Conservation (phyloP, 306 rosid species). For the Vachellia collinsii region DNA sequence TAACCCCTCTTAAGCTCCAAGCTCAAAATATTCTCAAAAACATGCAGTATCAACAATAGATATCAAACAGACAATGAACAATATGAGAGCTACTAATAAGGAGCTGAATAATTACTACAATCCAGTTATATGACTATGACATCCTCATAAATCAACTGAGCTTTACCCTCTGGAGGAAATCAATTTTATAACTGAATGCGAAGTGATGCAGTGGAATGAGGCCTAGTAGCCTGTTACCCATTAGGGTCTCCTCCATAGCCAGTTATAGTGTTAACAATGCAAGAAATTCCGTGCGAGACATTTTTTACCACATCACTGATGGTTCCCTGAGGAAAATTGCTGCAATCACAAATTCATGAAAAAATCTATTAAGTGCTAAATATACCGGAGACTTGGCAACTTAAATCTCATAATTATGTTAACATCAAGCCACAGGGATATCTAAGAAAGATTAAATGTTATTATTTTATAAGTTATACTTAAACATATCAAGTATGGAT, state of each 20-base stretch:
- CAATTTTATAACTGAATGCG: conserved; percentile 32
- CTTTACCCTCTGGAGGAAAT: conserved; percentile 80
- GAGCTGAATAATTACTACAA: conserved; percentile 8
- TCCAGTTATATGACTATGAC: conserved; percentile 8
- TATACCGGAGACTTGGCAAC: conserved; percentile 10
- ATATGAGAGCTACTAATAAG: not conserved
- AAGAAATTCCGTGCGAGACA: conserved; percentile 76
- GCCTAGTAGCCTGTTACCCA: conserved; percentile 57
- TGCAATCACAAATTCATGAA: conserved; percentile 49
- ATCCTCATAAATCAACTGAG: conserved; percentile 26
- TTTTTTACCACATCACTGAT: conserved; percentile 93
- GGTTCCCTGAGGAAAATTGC: conserved; percentile 98
- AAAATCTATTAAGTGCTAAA: conserved; percentile 29
- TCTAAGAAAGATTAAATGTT: conserved; percentile 16
- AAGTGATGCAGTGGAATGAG: conserved; percentile 28
- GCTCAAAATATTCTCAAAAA: no score
- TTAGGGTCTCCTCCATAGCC: conserved; percentile 86
- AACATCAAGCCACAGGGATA: conserved; percentile 4
- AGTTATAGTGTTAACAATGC: conserved; percentile 67
- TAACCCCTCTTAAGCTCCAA: not conserved
- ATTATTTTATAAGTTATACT: conserved; percentile 22
- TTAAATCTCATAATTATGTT: conserved; percentile 14
- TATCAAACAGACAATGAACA: no score
- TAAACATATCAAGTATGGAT: conserved; percentile 4
- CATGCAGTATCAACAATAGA: no score